Evolutionary conservation across 257 asterid genomes (phyloP), one percentile per base, ranked within the genome.

Genomic region (Plectranthus barbatus): DNA sequence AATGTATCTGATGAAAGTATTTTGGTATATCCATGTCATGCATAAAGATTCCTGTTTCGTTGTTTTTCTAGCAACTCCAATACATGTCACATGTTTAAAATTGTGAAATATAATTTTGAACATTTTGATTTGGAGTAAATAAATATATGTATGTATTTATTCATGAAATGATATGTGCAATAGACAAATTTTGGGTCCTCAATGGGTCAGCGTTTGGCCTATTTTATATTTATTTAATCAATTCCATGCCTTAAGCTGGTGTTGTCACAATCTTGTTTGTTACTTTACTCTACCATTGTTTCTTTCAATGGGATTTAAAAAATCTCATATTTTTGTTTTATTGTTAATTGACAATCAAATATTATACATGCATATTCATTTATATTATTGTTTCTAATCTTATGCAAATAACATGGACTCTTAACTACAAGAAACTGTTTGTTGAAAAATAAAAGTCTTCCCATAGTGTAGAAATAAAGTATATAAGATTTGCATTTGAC

Each of bases 241-340:
- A 39, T 36, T 14, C 26, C 51, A 14, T 23, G 14, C 10, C 21
- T 29, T 65, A 13, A 6, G 46, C 11, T 52, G 17, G 62, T 24
- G 5, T 40, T 65, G 70, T 65, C 70, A 53, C 70, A 15, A 53
- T 65, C 70, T 64, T 51, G 21, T 65, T 53, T 53, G 46, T 26
- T 53, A 62, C 15, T 53, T 65, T 42, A 17, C 33, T 52, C 21
- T 42, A 53, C 47, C 55, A 55, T 45, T 44, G 47, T 54, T 29
- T 54, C 26, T 21, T 10, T 10, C 56, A 42, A 3, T 1, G 62
- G 15, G 62, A 29, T 55, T 21, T 23, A 26, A 24, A 21, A 23
- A 26, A 66, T 26, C 26, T 41, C 9, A 10, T 11, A 19, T 3
- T 7, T 7, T 45, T 66, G 7, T 66, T 66, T 31, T 47, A 3